Base-by-base conservation (phyloP, 1,139 yeast species). In the Taphrina sp. region DNA sequence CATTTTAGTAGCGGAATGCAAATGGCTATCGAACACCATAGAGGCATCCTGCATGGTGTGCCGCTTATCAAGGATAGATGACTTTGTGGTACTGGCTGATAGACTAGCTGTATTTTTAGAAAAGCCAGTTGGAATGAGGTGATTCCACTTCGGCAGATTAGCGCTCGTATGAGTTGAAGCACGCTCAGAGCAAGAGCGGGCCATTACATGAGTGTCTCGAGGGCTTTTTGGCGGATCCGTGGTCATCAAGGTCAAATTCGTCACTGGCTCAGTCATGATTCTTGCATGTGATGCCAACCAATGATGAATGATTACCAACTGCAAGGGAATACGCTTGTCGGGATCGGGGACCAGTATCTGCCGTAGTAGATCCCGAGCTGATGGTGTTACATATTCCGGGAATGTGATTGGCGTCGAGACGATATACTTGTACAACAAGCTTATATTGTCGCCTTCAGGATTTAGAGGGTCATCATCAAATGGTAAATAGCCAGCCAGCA, bases 401-500 rank as follows among this genome's bases (percentile, higher is more conserved):
- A 92, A 92, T 2, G 96, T 92, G 65, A 92, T 75, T 3, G 96
- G 89, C 1, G 96, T 88, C 55, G 82, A 77, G 46, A 96, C 88
- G 62, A 92, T 94, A 71, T 92, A 92, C 67, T 85, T 89, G 72
- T 92, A 94, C 59, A 92, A 75, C 68, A 85, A 83, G 26, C 92
- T 88, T 65, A 92, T 92, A 70, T 92, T 95, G 58, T 90, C 85
- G 56, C 97, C 96, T 67, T 92, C 96, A 38, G 96, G 97, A 68
- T 94, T 92, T 56, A 85, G 84, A 28, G 96, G 95, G 69, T 92
- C 99, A 70, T 92, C 98, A 68, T 92, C 99, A 75, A 89, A 92
- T 1, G 99, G 99, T 61, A 92, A 76, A 68, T 92, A 94, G 0
- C 99, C 99, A 0, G 98, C 89, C 51, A 94, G 76, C 96, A 94